Evolutionary conservation across 1,284 basidiomycete species (phyloP).

Genomic region (Marasmius oreades): DNA sequence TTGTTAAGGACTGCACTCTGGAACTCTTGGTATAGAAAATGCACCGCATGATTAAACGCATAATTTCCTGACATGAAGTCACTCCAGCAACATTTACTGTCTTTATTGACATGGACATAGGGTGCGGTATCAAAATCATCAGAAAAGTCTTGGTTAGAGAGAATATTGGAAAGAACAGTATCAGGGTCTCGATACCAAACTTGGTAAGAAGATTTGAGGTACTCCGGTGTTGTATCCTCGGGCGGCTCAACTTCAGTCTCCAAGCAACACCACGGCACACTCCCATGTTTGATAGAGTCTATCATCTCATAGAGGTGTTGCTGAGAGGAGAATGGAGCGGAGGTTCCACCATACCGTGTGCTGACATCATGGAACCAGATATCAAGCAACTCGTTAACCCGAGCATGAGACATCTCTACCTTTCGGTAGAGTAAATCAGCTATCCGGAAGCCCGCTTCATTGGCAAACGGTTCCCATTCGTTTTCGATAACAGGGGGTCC

Average conservation of each 20-base stretch:
- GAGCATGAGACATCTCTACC: constrained; percentile 14
- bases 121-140: constrained; percentile 18
- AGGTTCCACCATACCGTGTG: constrained; percentile 4
- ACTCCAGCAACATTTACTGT: constrained; percentile 12
- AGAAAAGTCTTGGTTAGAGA: constrained; percentile 16
- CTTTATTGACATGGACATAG: constrained; percentile 13
- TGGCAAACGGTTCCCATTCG: constrained; percentile 13
- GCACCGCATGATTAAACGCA: constrained; percentile 24
- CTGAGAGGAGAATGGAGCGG: constrained; percentile 21
- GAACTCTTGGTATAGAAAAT: no score
- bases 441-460: constrained; percentile 7
- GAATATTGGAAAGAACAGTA: constrained; percentile 16
- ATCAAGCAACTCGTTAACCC: constrained; percentile 17
- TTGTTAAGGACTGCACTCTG: no score
- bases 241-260: constrained; percentile 18
- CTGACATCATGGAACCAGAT: constrained; percentile 11
- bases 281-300: constrained; percentile 23
- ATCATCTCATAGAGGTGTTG: constrained; percentile 23
- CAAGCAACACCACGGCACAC: constrained; percentile 22
- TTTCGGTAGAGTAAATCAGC: constrained; percentile 18
- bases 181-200: constrained; percentile 22
- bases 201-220: constrained; percentile 22
- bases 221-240: constrained; percentile 15
- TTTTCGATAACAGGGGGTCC: neutral
- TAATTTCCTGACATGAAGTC: constrained; percentile 28